phyloP scores from a whole-genome alignment of 108 stramenopile species.

The Hondaea fermentalgiana region DNA sequence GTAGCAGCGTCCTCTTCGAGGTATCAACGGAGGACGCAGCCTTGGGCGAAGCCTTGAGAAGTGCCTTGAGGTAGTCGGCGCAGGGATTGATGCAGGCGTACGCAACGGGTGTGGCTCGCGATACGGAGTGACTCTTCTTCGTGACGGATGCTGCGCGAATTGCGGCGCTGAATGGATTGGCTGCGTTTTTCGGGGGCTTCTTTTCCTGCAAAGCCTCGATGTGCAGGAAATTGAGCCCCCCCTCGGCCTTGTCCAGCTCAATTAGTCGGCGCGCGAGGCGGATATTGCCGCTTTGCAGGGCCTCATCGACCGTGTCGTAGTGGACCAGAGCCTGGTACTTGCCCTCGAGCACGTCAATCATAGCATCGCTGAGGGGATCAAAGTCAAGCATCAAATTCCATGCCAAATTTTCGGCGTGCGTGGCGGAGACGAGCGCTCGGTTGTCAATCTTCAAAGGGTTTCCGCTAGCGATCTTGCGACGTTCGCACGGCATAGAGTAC shows the following conservation, averaged over 20 bases:
- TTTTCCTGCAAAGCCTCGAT: not conserved
- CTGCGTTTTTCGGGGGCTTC: not conserved
- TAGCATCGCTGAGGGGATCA: not conserved
- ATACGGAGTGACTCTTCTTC: not conserved
- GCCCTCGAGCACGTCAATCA: not conserved
- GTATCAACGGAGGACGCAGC: not conserved
- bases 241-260: not conserved
- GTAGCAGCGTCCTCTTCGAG: not conserved
- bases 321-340: not conserved
- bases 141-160: not conserved
- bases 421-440: not conserved
- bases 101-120: not conserved
- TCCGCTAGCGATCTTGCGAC: not conserved
- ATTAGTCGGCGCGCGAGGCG: not conserved
- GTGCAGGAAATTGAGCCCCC: not conserved
- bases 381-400: not conserved
- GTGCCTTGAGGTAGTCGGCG: not conserved
- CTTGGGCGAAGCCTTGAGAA: not conserved
- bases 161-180: not conserved
- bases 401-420: not conserved
- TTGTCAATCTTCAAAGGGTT: not conserved
- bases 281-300: not conserved
- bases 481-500: not conserved
- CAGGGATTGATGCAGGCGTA: not conserved
- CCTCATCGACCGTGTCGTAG: not conserved